Evolutionary conservation across 2,329 filamentous ascomycete species (phyloP), one percentile per base, ranked within the genome.

Genomic region (Septoria petroselini): DNA sequence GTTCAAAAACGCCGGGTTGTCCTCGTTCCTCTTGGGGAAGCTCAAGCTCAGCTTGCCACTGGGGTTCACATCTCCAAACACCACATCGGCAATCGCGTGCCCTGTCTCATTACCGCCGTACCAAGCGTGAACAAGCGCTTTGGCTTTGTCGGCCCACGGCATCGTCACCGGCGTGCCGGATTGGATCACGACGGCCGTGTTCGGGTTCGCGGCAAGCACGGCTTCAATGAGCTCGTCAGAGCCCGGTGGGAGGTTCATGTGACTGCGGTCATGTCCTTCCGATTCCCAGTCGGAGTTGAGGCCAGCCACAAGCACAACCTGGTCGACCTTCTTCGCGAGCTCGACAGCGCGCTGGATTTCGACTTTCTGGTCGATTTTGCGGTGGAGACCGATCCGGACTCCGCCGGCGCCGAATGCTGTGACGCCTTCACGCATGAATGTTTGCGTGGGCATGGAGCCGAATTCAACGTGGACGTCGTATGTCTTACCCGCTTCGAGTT

Each of bases 41-140:
- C 84, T 85, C 17, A 90, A 73, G 0, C 86, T 84, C 1, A 91
- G 75, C 66, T 90, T 90, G 11, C 82, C 87, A 53, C 81, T 84
- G 0, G 88, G 88, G 63, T 86, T 90, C 39, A 80, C 77, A 54
- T 84, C 79, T 40, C 86, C 85, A 56, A 88, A 86, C 0, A 91
- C 73, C 1, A 91, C 77, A 58, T 91, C 87, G 0, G 85, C 86
- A 54, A 94, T 84, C 8, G 83, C 84, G 63, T 91, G 89, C 4
- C 88, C 88, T 4, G 84, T 85, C 71, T 93, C 88, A 62, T 93
- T 88, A n/a, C 88, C 88, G 53, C 87, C 86, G 62, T 90, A 93
- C 86, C 87, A 93, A 6, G 86, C 79, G 63, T 89, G 85, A 1
- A 90, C 63, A 23, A 89, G 81, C 1, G 83, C 79, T 2, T 83